Base-by-base conservation (phyloP, 208 protist species). In the Acanthamoeba triangularis region DNA sequence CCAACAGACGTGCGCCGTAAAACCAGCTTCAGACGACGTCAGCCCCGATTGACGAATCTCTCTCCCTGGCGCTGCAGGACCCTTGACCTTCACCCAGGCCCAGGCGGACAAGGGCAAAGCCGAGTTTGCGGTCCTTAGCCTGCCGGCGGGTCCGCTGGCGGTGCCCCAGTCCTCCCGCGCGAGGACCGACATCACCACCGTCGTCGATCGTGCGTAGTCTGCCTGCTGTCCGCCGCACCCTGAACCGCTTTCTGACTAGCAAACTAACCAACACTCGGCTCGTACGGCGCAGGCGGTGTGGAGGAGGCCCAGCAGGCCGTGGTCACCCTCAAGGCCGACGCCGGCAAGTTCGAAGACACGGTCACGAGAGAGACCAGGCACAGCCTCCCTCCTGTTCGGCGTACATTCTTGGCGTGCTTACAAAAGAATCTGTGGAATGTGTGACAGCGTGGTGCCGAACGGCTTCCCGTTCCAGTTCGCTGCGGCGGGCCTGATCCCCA, bases 381-480 rank as follows among this genome's bases (percentile, higher is more conserved):
- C 41, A 18, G 14, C 11, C 65, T 1, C 11, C 65, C 25, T 4
- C 3, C 5, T 56, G 52, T 20, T 18, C 5, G 16, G 37, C 2
- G 37, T 41, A 41, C 37, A 41, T 41, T 41, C 37, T 41, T 41
- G 1, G 37, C 37, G 3, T 41, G 3, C 37, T 41, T 41, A 41
- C 2, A 41, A 41, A 41, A 11, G 11, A 74, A 74, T 74, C 2
- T n/a, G n/a, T 35, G 25, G 65, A n/a, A 28, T n/a, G 30, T 74
- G 65, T 35, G 14, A 54, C 30, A 74, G 65, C 65, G 30, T 74
- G 14, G 65, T 74, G 65, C 65, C 91, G 16, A 44, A 56, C 44
- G 91, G 91, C 8, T 94, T 94, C 84, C 91, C 91, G 23, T 88
- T 56, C 52, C 13, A 91, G 59, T 88, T 30, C 30, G 10, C 25